phyloP scores from a whole-genome alignment of 495 filamentous ascomycete genomes.

The Jackrogersella minutella region DNA sequence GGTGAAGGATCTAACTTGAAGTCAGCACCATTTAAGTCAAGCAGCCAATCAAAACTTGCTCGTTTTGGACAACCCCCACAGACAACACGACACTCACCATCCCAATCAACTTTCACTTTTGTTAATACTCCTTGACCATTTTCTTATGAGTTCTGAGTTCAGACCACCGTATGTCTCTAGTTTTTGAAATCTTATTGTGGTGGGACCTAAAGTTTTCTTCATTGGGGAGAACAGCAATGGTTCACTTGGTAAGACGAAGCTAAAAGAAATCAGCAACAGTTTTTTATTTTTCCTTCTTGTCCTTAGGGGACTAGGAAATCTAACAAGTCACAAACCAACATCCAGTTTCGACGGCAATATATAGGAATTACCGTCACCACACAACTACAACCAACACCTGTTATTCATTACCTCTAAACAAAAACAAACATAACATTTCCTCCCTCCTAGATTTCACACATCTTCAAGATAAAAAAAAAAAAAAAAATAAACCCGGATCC shows the following conservation, averaged over 20 bases:
- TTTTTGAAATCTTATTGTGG: constrained; percentile 30
- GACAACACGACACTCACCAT: constrained; percentile 49
- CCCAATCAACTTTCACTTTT: constrained; percentile 44
- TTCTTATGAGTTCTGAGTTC: background rate
- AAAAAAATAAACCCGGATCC: constrained; percentile 13
- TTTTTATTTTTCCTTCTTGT: no score
- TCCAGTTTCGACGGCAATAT: constrained; percentile 9
- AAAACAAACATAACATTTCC: background rate
- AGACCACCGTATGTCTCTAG: constrained; percentile 18
- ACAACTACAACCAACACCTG: background rate
- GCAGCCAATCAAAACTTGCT: constrained; percentile 64
- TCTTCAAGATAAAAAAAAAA: constrained; percentile 7
- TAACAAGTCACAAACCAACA: constrained; percentile 20
- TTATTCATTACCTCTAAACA: no score
- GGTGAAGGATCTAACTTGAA: constrained; percentile 40
- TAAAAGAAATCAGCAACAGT: no score
- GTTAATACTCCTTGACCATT: constrained; percentile 21
- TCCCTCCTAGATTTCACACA: background rate
- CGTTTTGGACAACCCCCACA: constrained; percentile 49
- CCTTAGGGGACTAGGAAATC: constrained; percentile 1
- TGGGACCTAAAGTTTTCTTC: constrained; percentile 27
- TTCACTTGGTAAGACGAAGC: background rate
- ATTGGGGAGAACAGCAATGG: constrained; percentile 6
- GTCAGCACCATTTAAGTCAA: constrained; percentile 37
- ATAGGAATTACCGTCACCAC: constrained; percentile 8